Percentiles rank a stretch among this genome's conserved stretches.
phyloP scores from a whole-genome alignment of 768 basidiomycete species.

The Xanthoconium purpureum region DNA sequence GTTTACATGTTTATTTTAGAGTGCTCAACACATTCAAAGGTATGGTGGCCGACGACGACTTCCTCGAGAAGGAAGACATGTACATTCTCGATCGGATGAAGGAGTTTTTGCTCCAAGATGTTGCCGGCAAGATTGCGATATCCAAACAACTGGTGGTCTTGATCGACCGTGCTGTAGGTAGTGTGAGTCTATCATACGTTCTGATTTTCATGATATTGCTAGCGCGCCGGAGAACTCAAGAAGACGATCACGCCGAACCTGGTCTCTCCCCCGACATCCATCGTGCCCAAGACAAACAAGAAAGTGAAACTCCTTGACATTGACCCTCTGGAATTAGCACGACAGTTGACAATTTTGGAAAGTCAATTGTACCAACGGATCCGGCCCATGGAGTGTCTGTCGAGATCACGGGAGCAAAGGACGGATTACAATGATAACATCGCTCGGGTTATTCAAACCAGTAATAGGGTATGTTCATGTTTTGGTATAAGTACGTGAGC shows the following conservation, averaged over 20 bases:
- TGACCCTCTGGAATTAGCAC: conserved; percentile 83
- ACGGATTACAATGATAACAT: conserved; percentile 80
- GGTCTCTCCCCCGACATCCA: conserved; percentile 68
- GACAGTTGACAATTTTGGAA: conserved; percentile 92
- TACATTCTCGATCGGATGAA: conserved; percentile 80
- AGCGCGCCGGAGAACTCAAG: conserved; percentile 54
- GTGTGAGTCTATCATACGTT: not conserved
- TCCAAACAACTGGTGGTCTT: conserved; percentile 71
- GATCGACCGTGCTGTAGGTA: conserved; percentile 77
- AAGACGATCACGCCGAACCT: conserved; percentile 55
- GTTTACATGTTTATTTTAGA: conserved; percentile 28
- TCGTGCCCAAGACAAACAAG: conserved; percentile 67
- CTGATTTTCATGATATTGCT: conserved; percentile 19
- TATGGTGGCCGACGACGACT: conserved; percentile 81
- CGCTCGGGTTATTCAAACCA: conserved; percentile 80
- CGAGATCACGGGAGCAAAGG: conserved; percentile 74
- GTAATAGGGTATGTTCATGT: conserved; percentile 63
- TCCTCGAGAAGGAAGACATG: conserved; percentile 83
- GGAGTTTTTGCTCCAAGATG: conserved; percentile 67
- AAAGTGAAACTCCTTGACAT: conserved; percentile 83
- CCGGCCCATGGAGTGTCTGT: conserved; percentile 85
- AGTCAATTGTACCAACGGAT: conserved; percentile 84
- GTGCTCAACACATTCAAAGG: conserved; percentile 89
- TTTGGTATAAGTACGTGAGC: not conserved
- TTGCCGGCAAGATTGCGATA: conserved; percentile 60